Evolutionary conservation across 1,284 basidiomycete species (phyloP).

Genomic region (Neonothopanus nambi): DNA sequence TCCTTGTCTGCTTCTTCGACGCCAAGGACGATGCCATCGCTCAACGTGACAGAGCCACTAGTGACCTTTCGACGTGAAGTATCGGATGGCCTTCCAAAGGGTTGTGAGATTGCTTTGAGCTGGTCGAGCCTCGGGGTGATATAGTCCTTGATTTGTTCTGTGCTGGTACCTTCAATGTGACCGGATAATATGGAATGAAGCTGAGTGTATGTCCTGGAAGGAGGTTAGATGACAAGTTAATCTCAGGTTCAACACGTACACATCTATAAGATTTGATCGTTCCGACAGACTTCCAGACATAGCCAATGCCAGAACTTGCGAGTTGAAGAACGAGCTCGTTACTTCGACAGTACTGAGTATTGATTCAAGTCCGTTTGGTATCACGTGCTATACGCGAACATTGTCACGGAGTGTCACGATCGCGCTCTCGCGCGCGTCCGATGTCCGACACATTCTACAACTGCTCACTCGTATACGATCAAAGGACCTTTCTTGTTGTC

Average conservation of each 20-base stretch:
- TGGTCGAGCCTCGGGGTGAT: slow-evolving; percentile 56
- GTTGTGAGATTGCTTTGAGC: slow-evolving; percentile 54
- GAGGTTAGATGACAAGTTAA: not conserved
- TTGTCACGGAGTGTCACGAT: no score
- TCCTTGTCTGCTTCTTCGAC: slow-evolving; percentile 71
- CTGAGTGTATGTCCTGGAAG: slow-evolving; percentile 61
- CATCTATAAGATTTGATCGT: slow-evolving; percentile 56
- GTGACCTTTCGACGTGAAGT: slow-evolving; percentile 67
- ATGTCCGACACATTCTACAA: no score
- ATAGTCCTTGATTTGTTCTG: slow-evolving; percentile 57
- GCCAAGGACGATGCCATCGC: slow-evolving; percentile 59
- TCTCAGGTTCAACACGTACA: slow-evolving; percentile 37
- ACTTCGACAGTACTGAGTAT: not conserved
- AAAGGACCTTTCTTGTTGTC: no score
- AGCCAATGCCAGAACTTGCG: not conserved
- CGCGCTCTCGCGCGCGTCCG: no score
- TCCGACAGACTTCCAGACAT: slow-evolving; percentile 39
- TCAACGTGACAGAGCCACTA: slow-evolving; percentile 61
- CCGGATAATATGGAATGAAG: slow-evolving; percentile 62
- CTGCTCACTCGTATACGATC: no score
- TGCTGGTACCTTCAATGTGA: slow-evolving; percentile 53
- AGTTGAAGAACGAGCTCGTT: not conserved
- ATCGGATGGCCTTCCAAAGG: slow-evolving; percentile 68
- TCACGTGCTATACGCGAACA: no score
- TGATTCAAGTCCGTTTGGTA: not conserved